These are phyloP conservation scores for Cyathus striatus DNA, from an alignment of 768 basidiomycete species.

Conservation along the genomic window DNA sequence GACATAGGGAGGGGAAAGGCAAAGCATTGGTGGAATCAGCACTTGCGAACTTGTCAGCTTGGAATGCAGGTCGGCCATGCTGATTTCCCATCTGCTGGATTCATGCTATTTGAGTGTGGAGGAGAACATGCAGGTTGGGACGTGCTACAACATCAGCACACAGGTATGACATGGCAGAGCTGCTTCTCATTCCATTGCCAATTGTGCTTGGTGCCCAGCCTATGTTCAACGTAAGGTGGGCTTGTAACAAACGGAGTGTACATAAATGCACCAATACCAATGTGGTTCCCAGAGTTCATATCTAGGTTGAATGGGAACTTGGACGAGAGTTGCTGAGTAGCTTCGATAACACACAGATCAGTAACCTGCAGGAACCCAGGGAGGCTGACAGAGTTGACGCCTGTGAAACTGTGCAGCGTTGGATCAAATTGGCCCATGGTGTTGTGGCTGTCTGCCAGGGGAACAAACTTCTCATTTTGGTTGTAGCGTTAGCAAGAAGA, in stretches of 20 bases:
- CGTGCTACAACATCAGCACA: slow-evolving; percentile 15
- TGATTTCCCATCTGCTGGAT: slow-evolving; percentile 13
- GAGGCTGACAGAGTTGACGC: slow-evolving; percentile 15
- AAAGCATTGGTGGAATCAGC: neutral
- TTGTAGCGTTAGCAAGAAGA: too few species aligned
- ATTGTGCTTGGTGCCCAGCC: slow-evolving; percentile 23
- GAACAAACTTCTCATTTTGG: neutral
- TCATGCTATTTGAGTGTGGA: slow-evolving; percentile 17
- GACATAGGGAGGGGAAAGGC: neutral
- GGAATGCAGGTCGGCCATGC: slow-evolving; percentile 12
- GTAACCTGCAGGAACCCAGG: slow-evolving; percentile 21
- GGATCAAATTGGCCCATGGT: slow-evolving; percentile 2
- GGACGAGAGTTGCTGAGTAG: slow-evolving; percentile 18
- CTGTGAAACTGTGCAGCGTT: neutral
- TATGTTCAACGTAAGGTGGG: slow-evolving; percentile 3
- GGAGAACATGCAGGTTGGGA: slow-evolving; percentile 25
- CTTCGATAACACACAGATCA: slow-evolving; percentile 20
- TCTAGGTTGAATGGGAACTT: slow-evolving; percentile 19
- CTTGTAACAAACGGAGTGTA: slow-evolving; percentile 7
- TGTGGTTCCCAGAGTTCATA: slow-evolving; percentile 19
- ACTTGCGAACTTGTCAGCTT: slow-evolving; percentile 14
- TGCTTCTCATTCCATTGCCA: slow-evolving; percentile 19
- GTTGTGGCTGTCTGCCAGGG: slow-evolving; percentile 3
- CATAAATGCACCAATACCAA: slow-evolving; percentile 10
- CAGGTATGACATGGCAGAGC: slow-evolving; percentile 25